phyloP scores from a whole-genome alignment of 2,329 filamentous ascomycete genomes.

The Juglanconis oblonga region DNA sequence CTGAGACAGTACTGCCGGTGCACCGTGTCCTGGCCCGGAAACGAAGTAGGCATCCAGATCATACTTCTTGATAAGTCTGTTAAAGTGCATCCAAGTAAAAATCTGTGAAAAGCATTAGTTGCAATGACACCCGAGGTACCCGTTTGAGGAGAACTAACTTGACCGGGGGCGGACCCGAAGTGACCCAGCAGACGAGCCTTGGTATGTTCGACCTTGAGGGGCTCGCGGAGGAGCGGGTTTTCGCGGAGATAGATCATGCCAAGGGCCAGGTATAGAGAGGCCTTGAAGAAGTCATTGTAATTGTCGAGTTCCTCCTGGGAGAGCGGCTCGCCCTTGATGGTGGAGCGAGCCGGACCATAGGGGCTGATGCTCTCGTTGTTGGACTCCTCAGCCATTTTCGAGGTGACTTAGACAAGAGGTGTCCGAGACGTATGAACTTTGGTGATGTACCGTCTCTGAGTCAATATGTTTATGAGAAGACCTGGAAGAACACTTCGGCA shows the following conservation, averaged over 20 bases:
- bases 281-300: slow-evolving; percentile 71
- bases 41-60: slow-evolving; percentile 70
- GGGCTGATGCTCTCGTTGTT: slow-evolving; percentile 57
- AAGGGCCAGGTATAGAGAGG: slow-evolving; percentile 70
- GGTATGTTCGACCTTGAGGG: slow-evolving; percentile 66
- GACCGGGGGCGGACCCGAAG: slow-evolving; percentile 77
- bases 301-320: slow-evolving; percentile 63
- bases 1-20: slow-evolving; percentile 72
- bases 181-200: slow-evolving; percentile 74
- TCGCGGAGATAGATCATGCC: slow-evolving; percentile 78
- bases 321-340: slow-evolving; percentile 59
- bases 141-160: slow-evolving; percentile 31
- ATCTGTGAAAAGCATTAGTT: slow-evolving; percentile 33
- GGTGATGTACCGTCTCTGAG: not conserved
- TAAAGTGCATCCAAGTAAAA: slow-evolving; percentile 81
- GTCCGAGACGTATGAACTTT: not conserved
- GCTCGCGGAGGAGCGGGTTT: slow-evolving; percentile 70
- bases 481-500: not conserved
- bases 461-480: not conserved
- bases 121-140: too few relatives aligned
- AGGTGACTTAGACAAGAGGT: not conserved
- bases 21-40: slow-evolving; percentile 75
- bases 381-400: slow-evolving; percentile 20
- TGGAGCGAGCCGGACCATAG: slow-evolving; percentile 64
- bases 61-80: slow-evolving; percentile 78